phyloP scores from a whole-genome alignment of 768 basidiomycete species.

The Butyriboletus loyo region DNA sequence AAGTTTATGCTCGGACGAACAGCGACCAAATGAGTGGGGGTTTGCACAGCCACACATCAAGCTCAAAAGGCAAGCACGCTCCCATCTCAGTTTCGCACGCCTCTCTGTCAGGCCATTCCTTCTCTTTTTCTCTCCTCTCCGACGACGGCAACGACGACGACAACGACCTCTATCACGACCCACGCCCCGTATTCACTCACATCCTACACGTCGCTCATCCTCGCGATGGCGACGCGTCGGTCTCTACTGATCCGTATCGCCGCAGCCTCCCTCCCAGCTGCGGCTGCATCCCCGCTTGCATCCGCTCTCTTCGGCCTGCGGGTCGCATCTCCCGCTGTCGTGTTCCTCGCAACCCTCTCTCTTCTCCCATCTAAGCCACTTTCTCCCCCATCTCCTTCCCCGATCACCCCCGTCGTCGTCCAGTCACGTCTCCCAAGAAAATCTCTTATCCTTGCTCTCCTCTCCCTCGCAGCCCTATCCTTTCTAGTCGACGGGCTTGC shows the following conservation, averaged over 20 bases:
- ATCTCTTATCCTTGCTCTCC: slow-evolving; percentile 64
- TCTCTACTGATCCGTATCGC: slow-evolving; percentile 18
- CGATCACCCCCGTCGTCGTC: slow-evolving; percentile 77
- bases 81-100: slow-evolving; percentile 29
- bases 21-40: background rate
- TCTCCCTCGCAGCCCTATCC: slow-evolving; percentile 67
- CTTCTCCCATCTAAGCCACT: slow-evolving; percentile 50
- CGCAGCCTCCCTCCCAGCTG: slow-evolving; percentile 22
- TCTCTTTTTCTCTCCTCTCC: slow-evolving; percentile 21
- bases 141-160: slow-evolving; percentile 32
- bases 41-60: slow-evolving; percentile 28
- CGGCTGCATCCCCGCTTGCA: slow-evolving; percentile 20
- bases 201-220: background rate
- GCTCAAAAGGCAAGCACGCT: slow-evolving; percentile 32
- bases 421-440: slow-evolving; percentile 71
- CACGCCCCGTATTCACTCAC: background rate
- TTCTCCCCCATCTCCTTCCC: slow-evolving; percentile 45
- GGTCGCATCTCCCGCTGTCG: slow-evolving; percentile 64
- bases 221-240: slow-evolving; percentile 27
- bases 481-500: slow-evolving; percentile 77
- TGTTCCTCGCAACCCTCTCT: slow-evolving; percentile 60
- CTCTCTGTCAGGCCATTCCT: slow-evolving; percentile 21
- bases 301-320: slow-evolving; percentile 55
- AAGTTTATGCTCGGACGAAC: background rate
- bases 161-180: slow-evolving; percentile 14